These are phyloP conservation scores for Moricandia arvensis DNA, from an alignment of 345 rosid species.

Conservation along the genomic window DNA sequence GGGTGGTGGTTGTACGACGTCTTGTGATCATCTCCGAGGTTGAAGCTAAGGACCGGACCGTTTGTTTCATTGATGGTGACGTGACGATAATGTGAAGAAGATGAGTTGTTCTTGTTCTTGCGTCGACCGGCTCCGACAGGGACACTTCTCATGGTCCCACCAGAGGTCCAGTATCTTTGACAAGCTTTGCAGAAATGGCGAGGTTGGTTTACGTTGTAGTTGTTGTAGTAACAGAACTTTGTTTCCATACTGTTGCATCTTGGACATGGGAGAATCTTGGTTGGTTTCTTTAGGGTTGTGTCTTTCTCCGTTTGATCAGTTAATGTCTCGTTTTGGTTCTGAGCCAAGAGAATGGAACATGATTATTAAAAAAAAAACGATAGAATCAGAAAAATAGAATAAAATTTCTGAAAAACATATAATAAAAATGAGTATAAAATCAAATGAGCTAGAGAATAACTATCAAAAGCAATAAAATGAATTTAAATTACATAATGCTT, in stretches of 20 bases:
- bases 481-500: neutral
- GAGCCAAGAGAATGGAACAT: neutral
- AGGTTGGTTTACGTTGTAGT: slow-evolving; percentile 88
- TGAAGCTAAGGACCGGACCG: slow-evolving; percentile 59
- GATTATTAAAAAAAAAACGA: neutral
- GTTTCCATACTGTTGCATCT: slow-evolving; percentile 89
- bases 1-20: slow-evolving; percentile 40
- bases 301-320: slow-evolving; percentile 31
- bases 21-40: slow-evolving; percentile 45
- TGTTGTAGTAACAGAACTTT: slow-evolving; percentile 90
- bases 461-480: neutral
- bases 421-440: neutral
- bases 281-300: slow-evolving; percentile 77
- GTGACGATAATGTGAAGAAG: slow-evolving; percentile 51
- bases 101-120: slow-evolving; percentile 61
- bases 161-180: slow-evolving; percentile 92
- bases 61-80: slow-evolving; percentile 64
- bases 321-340: slow-evolving; percentile 24
- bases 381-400: neutral
- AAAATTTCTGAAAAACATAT: neutral
- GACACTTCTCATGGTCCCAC: slow-evolving; percentile 92
- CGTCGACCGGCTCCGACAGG: slow-evolving; percentile 91
- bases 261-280: slow-evolving; percentile 81
- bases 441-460: neutral
- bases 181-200: slow-evolving; percentile 94